These are phyloP conservation scores for Silene uniflora DNA, from an alignment of 148 eudicot species.

Conservation along the genomic window DNA sequence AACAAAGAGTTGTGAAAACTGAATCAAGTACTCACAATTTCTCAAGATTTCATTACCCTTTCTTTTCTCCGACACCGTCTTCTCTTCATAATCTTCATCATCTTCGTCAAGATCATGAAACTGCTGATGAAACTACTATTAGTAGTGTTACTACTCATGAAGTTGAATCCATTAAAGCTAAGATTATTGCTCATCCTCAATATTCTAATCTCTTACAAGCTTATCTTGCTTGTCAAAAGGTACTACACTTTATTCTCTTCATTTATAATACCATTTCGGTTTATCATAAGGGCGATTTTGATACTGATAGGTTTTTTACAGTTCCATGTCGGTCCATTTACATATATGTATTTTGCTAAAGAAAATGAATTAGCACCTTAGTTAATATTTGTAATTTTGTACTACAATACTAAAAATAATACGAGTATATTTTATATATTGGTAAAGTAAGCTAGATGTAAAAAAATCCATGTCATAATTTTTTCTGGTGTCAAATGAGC, in stretches of 20 bases:
- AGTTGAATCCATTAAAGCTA: slow-evolving; percentile 72
- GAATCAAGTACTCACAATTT: slow-evolving; percentile 15
- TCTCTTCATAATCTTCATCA: slow-evolving; percentile 11
- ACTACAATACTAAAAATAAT: no score
- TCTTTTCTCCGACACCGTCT: slow-evolving; percentile 15
- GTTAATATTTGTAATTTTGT: no score
- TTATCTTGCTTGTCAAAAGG: slow-evolving; percentile 94
- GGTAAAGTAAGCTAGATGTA: no score
- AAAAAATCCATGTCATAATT: no score
- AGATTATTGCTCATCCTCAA: slow-evolving; percentile 88
- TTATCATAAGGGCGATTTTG: no score
- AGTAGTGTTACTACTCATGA: slow-evolving; percentile 28
- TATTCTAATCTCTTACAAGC: slow-evolving; percentile 87
- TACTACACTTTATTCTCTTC: slow-evolving; percentile 10
- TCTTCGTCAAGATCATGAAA: slow-evolving; percentile 18
- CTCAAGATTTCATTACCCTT: slow-evolving; percentile 27
- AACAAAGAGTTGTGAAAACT: slow-evolving; percentile 18
- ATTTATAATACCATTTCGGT: not conserved
- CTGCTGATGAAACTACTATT: not conserved
- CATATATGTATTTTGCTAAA: no score
- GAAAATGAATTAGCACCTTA: no score
- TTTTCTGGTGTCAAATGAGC: no score
- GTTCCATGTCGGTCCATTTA: no score
- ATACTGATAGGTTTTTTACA: no score
- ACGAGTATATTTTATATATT: no score